Conservation (phyloP, 2,329 filamentous ascomycete genomes). For the Camillea tinctor region DNA sequence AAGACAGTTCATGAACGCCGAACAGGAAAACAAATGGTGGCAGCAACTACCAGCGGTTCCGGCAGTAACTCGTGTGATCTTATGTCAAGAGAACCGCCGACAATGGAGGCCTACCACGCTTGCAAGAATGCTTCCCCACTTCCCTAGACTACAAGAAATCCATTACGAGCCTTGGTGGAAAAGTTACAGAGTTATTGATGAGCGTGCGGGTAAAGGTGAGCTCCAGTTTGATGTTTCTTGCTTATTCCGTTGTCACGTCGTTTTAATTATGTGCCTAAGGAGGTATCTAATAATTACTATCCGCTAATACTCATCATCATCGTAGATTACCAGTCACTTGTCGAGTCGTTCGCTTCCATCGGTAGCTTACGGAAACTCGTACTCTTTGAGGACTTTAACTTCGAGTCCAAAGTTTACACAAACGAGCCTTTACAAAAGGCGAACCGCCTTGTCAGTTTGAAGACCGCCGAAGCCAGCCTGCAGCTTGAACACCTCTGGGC, state of each 20-base stretch:
- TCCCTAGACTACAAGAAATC: conserved; percentile 32
- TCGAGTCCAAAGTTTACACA: conserved; percentile 32
- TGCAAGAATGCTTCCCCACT: conserved; percentile 30
- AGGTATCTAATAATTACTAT: not conserved
- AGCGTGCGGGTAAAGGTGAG: not conserved
- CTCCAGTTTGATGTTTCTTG: too few relatives aligned
- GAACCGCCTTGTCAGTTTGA: conserved; percentile 20
- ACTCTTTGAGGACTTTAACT: conserved; percentile 34
- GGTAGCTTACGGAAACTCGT: conserved; percentile 4
- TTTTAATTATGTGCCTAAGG: not conserved
- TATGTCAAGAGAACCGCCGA: conserved; percentile 33
- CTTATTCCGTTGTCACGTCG: not conserved
- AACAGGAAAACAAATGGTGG: conserved; percentile 18
- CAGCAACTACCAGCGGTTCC: conserved; percentile 26
- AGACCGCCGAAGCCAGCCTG: conserved; percentile 25
- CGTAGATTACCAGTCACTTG: conserved; percentile 5
- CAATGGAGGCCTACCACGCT: conserved; percentile 30
- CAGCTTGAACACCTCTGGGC: conserved; percentile 30
- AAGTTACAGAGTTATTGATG: conserved; percentile 16
- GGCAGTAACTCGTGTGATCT: conserved; percentile 31
- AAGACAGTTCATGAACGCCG: too few relatives aligned
- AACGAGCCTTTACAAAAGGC: conserved; percentile 22
- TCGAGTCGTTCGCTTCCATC: conserved; percentile 1
- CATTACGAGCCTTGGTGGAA: conserved; percentile 35
- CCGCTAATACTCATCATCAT: conserved; percentile 4